A percentile compares a stretch with the other conserved stretches of the same genome.
Conservation (phyloP, 495 filamentous ascomycete species). For the Hyphodiscus hymeniophilus region DNA sequence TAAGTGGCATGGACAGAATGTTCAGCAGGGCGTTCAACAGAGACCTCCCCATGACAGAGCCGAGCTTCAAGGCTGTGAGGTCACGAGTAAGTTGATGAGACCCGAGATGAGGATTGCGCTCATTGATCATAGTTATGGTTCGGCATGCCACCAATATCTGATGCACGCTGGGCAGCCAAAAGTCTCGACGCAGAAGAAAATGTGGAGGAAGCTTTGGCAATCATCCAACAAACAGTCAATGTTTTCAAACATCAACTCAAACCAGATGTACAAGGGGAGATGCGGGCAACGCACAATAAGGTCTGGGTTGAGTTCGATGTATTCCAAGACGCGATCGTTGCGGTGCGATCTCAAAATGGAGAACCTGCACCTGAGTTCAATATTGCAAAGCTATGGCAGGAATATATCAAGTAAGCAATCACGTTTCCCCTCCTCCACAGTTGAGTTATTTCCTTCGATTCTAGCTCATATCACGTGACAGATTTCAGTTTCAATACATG, state of each 20-base stretch:
- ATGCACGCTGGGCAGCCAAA: constrained; percentile 28
- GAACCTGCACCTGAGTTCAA: constrained; percentile 8
- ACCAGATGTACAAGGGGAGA: constrained; percentile 14
- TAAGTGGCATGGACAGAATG: constrained; percentile 4
- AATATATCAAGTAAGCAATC: constrained; percentile 18
- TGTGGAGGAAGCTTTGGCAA: constrained; percentile 26
- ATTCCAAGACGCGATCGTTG: constrained; percentile 20
- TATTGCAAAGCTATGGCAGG: constrained; percentile 24
- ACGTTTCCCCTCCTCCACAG: not conserved
- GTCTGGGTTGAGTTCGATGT: constrained; percentile 23
- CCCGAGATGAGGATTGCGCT: too few species aligned
- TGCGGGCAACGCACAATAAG: constrained; percentile 27
- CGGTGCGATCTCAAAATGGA: not conserved
- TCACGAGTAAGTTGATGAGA: not conserved
- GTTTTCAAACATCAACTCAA: constrained; percentile 28
- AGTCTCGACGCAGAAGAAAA: constrained; percentile 22
- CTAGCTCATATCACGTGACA: not conserved
- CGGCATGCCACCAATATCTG: constrained; percentile 28
- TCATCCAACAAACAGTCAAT: constrained; percentile 25
- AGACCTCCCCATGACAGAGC: not conserved
- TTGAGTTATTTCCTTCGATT: too few species aligned
- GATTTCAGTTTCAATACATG: constrained; percentile 22
- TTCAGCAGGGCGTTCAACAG: not conserved
- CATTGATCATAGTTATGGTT: constrained; percentile 29
- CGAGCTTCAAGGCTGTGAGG: constrained; percentile 7